Base-by-base conservation (phyloP, 257 asterid species). In the Cinchona pubescens region DNA sequence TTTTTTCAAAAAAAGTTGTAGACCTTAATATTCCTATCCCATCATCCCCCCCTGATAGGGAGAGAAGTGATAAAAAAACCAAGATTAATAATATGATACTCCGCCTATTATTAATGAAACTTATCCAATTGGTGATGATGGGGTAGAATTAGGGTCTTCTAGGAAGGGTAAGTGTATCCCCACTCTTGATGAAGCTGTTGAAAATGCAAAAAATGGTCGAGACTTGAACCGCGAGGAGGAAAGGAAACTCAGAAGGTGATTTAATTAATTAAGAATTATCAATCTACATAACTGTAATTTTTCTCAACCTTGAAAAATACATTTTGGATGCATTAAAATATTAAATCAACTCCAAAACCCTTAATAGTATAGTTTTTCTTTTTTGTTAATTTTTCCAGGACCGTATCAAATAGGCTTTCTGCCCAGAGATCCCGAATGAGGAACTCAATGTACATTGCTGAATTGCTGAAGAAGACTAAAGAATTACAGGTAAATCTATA, bases 321-420 rank as follows among this genome's bases (percentile, higher is more conserved):
- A 58, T 16, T 8, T 51, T 56, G 1, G 45, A 49, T 0, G 8
- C 15, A 16, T 76, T 15, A 15, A n/a, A n/a, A n/a, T n/a, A n/a
- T n/a, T n/a, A 30, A 32, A 15, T 18, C 13, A 35, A 42, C 16
- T 27, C 2, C 1, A 0, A 29, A 12, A 25, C 25, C 12, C 1
- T 8, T n/a, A 35, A 42, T 27, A 1, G 1, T 53, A 4, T 23
- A 11, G 6, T 23, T 55, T 25, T 11, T 25, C 4, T 25, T 10
- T 25, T 58, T 25, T 1, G 2, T 55, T 51, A 25, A 4, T 48
- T n/a, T 79, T 66, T 58, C 3, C 51, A 90, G 96, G 86, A 86
- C 82, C 3, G 38, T 91, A 72, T 86, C 91, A 15, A 91, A 89
- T 59, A 76, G 89, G 45, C 83, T 89, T 7, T 91, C 97, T 4